These are phyloP conservation scores for Plasmodium malariae DNA, from an alignment of 169 alveolate species.

Conservation along the genomic window DNA sequence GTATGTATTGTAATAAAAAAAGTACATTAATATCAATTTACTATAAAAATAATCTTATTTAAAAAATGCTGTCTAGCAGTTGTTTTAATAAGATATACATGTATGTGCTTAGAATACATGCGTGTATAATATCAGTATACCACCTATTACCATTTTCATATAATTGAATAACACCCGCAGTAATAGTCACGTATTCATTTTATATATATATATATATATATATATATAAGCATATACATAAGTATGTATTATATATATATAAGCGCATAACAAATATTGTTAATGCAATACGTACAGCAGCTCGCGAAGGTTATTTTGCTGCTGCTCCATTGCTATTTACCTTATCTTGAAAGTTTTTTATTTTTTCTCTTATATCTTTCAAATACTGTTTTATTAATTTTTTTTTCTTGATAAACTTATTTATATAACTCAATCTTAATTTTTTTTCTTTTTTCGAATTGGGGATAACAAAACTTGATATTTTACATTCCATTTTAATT, in stretches of 20 bases:
- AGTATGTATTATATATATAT: neutral
- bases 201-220: neutral
- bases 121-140: too few relatives aligned
- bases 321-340: neutral
- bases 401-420: slow-evolving; percentile 52
- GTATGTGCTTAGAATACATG: too few relatives aligned
- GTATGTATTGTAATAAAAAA: too few relatives aligned
- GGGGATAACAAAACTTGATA: slow-evolving; percentile 68
- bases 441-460: slow-evolving; percentile 65
- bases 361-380: slow-evolving; percentile 40
- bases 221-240: neutral
- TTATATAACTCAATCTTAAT: slow-evolving; percentile 55
- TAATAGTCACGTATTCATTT: too few relatives aligned
- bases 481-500: slow-evolving; percentile 68
- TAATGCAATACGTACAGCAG: neutral
- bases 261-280: neutral
- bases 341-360: slow-evolving; percentile 7
- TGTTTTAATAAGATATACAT: too few relatives aligned
- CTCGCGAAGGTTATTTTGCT: neutral
- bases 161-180: too few relatives aligned
- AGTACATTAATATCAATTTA: neutral
- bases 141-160: too few relatives aligned
- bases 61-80: too few relatives aligned
- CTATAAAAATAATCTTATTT: neutral
- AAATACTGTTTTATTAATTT: slow-evolving; percentile 27